Conservation (phyloP, 805 yeast species). For the Candida hispaniensis region DNA sequence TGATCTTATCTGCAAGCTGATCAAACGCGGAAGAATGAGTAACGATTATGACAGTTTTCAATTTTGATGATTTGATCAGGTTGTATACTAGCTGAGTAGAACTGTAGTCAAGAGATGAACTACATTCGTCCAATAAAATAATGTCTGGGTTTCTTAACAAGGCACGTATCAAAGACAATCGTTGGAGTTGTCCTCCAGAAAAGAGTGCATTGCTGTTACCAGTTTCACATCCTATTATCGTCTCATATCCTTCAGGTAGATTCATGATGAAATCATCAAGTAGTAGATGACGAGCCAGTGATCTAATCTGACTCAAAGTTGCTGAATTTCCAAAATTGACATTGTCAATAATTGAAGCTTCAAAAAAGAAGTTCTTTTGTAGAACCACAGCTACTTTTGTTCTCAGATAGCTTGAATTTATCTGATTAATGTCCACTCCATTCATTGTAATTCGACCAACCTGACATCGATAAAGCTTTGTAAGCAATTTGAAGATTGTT, state of each 20-base stretch:
- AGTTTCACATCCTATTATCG: conserved; percentile 43
- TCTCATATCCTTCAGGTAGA: conserved; percentile 48
- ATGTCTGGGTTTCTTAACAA: conserved; percentile 56
- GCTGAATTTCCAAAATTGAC: conserved; percentile 43
- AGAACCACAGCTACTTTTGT: conserved; percentile 54
- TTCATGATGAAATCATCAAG: conserved; percentile 44
- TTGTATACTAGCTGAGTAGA: conserved; percentile 43
- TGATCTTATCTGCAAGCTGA: conserved; percentile 41
- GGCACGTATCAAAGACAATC: conserved; percentile 78
- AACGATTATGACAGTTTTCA: conserved; percentile 44
- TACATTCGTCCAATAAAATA: conserved; percentile 71
- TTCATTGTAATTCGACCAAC: conserved; percentile 36
- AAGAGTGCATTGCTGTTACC: conserved; percentile 33
- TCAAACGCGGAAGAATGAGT: conserved; percentile 69
- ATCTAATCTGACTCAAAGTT: conserved; percentile 1
- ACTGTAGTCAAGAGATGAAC: conserved; percentile 71
- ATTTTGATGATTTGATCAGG: conserved; percentile 37
- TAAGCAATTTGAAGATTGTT: conserved; percentile 49
- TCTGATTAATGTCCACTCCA: conserved; percentile 37
- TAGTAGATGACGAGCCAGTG: conserved; percentile 28
- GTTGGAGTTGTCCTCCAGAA: conserved; percentile 88
- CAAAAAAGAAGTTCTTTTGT: conserved; percentile 61
- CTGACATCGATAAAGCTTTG: conserved; percentile 40
- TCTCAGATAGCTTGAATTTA: conserved; percentile 43
- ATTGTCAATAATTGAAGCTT: conserved; percentile 65